A percentile compares a stretch with the other conserved stretches of the same genome.
phyloP scores from a whole-genome alignment of 208 protist genomes.

The Paratrypanosoma confusum region DNA sequence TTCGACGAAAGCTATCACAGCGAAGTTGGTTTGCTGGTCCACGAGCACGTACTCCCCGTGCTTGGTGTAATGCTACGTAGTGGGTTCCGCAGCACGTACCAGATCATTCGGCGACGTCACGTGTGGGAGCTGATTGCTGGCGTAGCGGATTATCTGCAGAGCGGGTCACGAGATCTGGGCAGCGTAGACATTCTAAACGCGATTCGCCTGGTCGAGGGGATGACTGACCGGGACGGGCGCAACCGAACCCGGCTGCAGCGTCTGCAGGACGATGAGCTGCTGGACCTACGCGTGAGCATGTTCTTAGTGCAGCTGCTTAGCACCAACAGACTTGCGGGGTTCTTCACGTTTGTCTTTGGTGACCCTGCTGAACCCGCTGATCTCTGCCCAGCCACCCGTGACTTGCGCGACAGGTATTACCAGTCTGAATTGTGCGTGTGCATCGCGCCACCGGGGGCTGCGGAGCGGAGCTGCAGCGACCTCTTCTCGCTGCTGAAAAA shows the following conservation, averaged over 20 bases:
- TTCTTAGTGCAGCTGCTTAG: slow-evolving; percentile 43
- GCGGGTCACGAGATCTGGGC: slow-evolving; percentile 20
- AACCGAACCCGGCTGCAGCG: slow-evolving; percentile 9
- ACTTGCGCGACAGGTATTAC: slow-evolving; percentile 37
- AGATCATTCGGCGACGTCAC: slow-evolving; percentile 14
- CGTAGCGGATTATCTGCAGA: slow-evolving; percentile 13
- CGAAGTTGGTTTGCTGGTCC: slow-evolving; percentile 16
- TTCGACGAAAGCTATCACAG: slow-evolving; percentile 32
- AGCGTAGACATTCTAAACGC: slow-evolving; percentile 5
- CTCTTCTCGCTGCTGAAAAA: slow-evolving; percentile 19
- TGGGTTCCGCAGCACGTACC: slow-evolving; percentile 20
- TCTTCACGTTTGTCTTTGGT: slow-evolving; percentile 27
- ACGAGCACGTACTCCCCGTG: slow-evolving; percentile 17
- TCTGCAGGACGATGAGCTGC: slow-evolving; percentile 20
- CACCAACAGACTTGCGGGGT: slow-evolving; percentile 18
- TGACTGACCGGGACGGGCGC: slow-evolving; percentile 13
- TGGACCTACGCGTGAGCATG: slow-evolving; percentile 20
- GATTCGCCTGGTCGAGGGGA: slow-evolving; percentile 24
- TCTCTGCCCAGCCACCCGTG: slow-evolving; percentile 8
- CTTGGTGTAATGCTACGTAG: slow-evolving; percentile 13
- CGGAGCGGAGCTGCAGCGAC: slow-evolving; percentile 8
- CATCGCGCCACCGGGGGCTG: slow-evolving; percentile 11
- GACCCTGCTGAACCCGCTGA: slow-evolving; percentile 2
- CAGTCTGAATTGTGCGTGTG: slow-evolving; percentile 15
- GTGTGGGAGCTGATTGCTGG: slow-evolving; percentile 26